A percentile compares a stretch with the other conserved stretches of the same genome.
phyloP scores from a whole-genome alignment of 768 basidiomycete species.

The Kockovaella imperatae region DNA sequence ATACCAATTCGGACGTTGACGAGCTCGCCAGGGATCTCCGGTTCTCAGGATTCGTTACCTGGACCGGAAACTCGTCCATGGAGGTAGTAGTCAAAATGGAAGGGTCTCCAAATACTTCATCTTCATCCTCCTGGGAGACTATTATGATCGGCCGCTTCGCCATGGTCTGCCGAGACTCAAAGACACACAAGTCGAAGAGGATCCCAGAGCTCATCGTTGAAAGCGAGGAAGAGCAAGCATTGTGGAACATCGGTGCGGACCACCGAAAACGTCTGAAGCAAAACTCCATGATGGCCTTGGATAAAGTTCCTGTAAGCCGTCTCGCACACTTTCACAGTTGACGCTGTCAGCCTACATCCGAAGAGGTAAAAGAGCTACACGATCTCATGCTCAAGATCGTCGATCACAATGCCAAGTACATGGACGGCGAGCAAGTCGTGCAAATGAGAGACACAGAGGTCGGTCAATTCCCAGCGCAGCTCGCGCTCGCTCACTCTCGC shows the following conservation, averaged over 20 bases:
- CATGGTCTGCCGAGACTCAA: slow-evolving; percentile 74
- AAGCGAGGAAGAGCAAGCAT: slow-evolving; percentile 57
- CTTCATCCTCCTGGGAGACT: slow-evolving; percentile 49
- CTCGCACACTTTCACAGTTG: neutral
- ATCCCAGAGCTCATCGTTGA: slow-evolving; percentile 59
- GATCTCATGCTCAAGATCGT: slow-evolving; percentile 59
- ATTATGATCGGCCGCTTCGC: slow-evolving; percentile 62
- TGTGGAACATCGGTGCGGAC: slow-evolving; percentile 61
- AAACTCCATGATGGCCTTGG: slow-evolving; percentile 55
- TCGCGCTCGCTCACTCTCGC: neutral
- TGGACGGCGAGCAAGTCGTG: slow-evolving; percentile 52
- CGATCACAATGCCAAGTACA: slow-evolving; percentile 19
- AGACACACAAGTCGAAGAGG: slow-evolving; percentile 56
- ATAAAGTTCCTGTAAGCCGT: slow-evolving; percentile 53
- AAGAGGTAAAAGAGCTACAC: slow-evolving; percentile 64
- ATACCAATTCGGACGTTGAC: neutral
- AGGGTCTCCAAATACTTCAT: slow-evolving; percentile 47
- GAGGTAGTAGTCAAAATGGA: slow-evolving; percentile 85
- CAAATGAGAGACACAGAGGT: slow-evolving; percentile 68
- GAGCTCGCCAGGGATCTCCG: slow-evolving; percentile 52
- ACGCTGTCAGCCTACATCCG: slow-evolving; percentile 51
- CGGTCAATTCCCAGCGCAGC: neutral
- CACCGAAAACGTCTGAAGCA: slow-evolving; percentile 57
- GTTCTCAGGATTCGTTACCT: slow-evolving; percentile 72
- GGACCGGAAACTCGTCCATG: slow-evolving; percentile 68